A percentile compares a stretch with the other conserved stretches of the same genome.
phyloP scores from a whole-genome alignment of 768 basidiomycete species.

The Leccinellum albellum region DNA sequence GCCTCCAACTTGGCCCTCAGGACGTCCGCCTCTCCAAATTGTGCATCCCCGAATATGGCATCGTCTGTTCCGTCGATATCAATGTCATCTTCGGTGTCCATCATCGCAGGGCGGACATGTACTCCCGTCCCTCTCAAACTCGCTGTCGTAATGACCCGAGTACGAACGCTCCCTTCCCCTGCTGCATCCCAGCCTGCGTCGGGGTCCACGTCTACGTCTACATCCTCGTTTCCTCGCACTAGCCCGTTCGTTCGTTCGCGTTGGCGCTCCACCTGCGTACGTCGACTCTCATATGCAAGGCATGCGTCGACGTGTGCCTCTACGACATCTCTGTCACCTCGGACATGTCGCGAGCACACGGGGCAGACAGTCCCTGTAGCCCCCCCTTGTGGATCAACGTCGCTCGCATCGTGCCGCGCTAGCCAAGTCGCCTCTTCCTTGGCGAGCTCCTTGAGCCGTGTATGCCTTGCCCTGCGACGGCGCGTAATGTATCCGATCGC shows the following conservation, averaged over 20 bases:
- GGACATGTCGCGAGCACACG: slow-evolving; percentile 55
- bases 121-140: slow-evolving; percentile 63
- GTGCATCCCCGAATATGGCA: slow-evolving; percentile 59
- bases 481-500: slow-evolving; percentile 61
- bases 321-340: slow-evolving; percentile 68
- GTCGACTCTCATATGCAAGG: slow-evolving; percentile 50
- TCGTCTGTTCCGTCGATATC: slow-evolving; percentile 80
- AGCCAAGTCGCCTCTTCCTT: slow-evolving; percentile 50
- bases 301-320: slow-evolving; percentile 84
- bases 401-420: slow-evolving; percentile 16
- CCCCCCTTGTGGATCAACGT: slow-evolving; percentile 33
- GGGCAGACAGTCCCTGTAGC: slow-evolving; percentile 58
- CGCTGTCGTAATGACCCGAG: slow-evolving; percentile 33
- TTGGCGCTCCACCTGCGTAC: slow-evolving; percentile 34
- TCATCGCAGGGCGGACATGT: slow-evolving; percentile 50
- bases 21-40: slow-evolving; percentile 76
- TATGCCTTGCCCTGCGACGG: slow-evolving; percentile 63
- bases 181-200: slow-evolving; percentile 39
- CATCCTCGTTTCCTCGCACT: slow-evolving; percentile 30
- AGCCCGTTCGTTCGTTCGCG: slow-evolving; percentile 26
- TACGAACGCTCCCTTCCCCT: slow-evolving; percentile 38
- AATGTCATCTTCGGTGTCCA: slow-evolving; percentile 75
- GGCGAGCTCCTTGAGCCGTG: slow-evolving; percentile 63
- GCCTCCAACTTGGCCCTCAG: slow-evolving; percentile 35
- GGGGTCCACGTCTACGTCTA: slow-evolving; percentile 31